These are phyloP conservation scores for Myxozyma melibiosi DNA, from an alignment of 805 yeast genomes.

Conservation along the genomic window DNA sequence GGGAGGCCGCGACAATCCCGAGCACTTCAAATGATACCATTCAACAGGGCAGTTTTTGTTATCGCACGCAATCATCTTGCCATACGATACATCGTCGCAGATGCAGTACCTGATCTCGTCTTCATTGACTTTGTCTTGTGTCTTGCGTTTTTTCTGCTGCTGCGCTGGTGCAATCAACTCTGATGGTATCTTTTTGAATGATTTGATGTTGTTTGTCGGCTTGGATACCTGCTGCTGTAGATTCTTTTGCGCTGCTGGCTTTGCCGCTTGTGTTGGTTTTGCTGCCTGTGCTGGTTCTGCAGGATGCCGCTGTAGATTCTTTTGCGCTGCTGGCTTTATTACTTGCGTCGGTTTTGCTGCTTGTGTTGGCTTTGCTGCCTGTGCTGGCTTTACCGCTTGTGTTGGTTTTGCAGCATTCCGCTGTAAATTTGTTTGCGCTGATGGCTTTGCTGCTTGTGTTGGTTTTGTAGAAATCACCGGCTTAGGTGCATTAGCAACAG, in stretches of 20 bases:
- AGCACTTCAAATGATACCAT: constrained; percentile 96
- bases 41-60: constrained; percentile 77
- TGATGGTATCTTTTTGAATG: background rate
- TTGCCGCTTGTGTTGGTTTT: background rate
- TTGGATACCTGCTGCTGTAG: background rate
- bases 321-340: background rate
- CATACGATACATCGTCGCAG: constrained; percentile 54
- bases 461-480: background rate
- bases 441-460: background rate
- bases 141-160: background rate
- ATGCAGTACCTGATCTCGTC: constrained; percentile 47
- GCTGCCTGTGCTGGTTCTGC: background rate
- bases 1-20: constrained; percentile 82
- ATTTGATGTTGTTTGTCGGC: background rate
- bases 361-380: background rate
- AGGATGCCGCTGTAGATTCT: background rate
- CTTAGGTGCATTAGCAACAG: background rate
- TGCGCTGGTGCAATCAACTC: constrained; percentile 4
- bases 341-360: background rate
- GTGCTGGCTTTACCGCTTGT: background rate
- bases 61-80: constrained; percentile 92
- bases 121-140: too few species aligned
- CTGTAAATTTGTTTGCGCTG: background rate
- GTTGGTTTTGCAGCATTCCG: background rate
- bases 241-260: background rate